These are phyloP conservation scores for Globisporangium orthogonon DNA, from an alignment of 352 stramenopile genomes.

Conservation along the genomic window DNA sequence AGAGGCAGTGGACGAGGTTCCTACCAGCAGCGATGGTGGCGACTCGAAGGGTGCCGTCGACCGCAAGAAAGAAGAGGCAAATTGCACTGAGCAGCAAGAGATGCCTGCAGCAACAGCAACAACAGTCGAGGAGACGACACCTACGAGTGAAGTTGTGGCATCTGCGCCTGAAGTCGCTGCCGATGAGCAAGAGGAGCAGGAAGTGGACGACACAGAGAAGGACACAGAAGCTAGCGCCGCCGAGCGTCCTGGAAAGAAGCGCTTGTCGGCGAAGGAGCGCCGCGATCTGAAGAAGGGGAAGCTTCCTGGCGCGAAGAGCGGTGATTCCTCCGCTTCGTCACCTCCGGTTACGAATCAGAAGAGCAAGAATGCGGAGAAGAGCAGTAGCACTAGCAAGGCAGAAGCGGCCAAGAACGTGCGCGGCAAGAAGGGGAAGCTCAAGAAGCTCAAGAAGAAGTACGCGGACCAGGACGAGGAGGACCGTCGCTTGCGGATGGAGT, in stretches of 20 bases:
- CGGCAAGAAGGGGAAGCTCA: conserved; percentile 93
- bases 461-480: conserved; percentile 96
- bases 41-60: background rate
- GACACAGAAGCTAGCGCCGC: conserved; percentile 4
- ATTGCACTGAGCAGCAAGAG: background rate
- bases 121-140: too few relatives aligned
- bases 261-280: conserved; percentile 63
- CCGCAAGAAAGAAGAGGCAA: background rate
- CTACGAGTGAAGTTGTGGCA: background rate
- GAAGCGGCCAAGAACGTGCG: conserved; percentile 42
- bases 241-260: conserved; percentile 43
- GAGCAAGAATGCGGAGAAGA: conserved; percentile 6
- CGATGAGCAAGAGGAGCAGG: conserved; percentile 14
- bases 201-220: conserved; percentile 5
- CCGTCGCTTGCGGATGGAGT: conserved; percentile 88
- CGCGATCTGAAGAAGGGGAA: conserved; percentile 78
- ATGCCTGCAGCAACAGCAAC: background rate
- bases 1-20: background rate
- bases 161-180: background rate
- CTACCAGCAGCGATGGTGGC: background rate
- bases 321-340: background rate
- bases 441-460: conserved; percentile 95
- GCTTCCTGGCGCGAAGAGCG: conserved; percentile 3
- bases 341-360: background rate
- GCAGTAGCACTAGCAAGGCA: conserved; percentile 11